phyloP scores from a whole-genome alignment of 2,329 filamentous ascomycete species.

The Neofusicoccum ribis region DNA sequence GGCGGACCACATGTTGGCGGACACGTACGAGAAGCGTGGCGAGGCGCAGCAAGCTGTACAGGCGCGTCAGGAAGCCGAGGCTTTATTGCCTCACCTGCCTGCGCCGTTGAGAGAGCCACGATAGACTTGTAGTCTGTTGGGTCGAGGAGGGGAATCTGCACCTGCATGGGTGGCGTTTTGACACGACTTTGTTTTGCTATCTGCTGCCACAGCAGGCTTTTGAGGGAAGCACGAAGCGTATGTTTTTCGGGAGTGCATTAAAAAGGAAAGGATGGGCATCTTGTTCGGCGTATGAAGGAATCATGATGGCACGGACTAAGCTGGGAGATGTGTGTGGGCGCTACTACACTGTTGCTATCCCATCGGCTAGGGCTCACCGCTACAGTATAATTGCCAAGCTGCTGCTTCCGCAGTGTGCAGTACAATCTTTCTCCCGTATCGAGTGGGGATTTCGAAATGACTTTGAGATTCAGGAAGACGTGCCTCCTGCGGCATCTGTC shows the following conservation, averaged over 20 bases:
- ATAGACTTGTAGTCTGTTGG: neutral
- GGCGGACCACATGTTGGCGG: conserved; percentile 73
- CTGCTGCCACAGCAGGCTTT: neutral
- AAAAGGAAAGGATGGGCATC: neutral
- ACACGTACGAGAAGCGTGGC: conserved; percentile 73
- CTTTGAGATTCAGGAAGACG: neutral
- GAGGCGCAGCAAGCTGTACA: conserved; percentile 54
- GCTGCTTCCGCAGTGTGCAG: neutral
- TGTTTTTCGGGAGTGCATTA: neutral
- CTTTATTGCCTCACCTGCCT: conserved; percentile 28
- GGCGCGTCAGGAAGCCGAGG: conserved; percentile 46
- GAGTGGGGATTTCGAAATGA: neutral
- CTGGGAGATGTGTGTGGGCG: neutral
- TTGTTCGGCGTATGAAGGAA: neutral
- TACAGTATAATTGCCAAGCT: neutral
- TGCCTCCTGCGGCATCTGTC: neutral
- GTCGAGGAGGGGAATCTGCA: neutral
- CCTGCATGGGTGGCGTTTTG: conserved; percentile 6
- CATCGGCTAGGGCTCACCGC: neutral
- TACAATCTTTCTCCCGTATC: neutral
- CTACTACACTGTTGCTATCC: neutral
- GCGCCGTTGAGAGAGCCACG: conserved; percentile 22
- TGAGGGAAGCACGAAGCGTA: neutral
- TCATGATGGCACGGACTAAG: neutral
- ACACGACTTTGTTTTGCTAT: neutral